A percentile compares a stretch with the other conserved stretches of the same genome.
Evolutionary conservation across 257 asterid genomes (phyloP).

Genomic region (Solanum pennellii): DNA sequence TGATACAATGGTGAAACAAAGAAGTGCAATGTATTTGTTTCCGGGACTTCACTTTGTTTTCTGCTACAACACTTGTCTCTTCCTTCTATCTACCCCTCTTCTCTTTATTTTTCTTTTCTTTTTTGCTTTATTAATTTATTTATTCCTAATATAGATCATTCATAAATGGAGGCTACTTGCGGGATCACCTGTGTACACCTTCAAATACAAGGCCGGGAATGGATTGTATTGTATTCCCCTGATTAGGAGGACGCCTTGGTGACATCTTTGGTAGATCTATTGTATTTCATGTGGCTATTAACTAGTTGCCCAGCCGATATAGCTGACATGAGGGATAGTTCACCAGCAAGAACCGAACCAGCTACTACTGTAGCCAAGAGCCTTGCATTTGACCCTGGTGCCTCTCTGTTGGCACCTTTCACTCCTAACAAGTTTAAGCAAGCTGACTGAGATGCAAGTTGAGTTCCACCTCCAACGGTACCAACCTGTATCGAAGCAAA

Average conservation of each 20-base stretch:
- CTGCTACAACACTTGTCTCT: neutral
- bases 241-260: constrained; percentile 14
- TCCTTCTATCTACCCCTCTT: neutral
- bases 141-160: neutral
- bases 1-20: neutral
- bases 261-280: constrained; percentile 33
- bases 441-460: constrained; percentile 40
- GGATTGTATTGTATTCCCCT: neutral
- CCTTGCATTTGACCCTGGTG: constrained; percentile 35
- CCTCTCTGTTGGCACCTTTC: constrained; percentile 35
- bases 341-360: constrained; percentile 49
- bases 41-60: neutral
- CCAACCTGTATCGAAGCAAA: constrained; percentile 23
- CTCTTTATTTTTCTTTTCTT: neutral
- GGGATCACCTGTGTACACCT: neutral
- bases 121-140: neutral
- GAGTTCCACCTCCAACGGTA: constrained; percentile 49
- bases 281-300: constrained; percentile 42
- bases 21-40: neutral
- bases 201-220: neutral
- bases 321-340: constrained; percentile 39
- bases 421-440: constrained; percentile 41
- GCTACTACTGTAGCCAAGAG: constrained; percentile 38
- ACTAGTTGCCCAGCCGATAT: constrained; percentile 43
- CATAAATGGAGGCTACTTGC: neutral